Conservation (phyloP, 2,329 filamentous ascomycete species). For the Exophiala oligosperma region DNA sequence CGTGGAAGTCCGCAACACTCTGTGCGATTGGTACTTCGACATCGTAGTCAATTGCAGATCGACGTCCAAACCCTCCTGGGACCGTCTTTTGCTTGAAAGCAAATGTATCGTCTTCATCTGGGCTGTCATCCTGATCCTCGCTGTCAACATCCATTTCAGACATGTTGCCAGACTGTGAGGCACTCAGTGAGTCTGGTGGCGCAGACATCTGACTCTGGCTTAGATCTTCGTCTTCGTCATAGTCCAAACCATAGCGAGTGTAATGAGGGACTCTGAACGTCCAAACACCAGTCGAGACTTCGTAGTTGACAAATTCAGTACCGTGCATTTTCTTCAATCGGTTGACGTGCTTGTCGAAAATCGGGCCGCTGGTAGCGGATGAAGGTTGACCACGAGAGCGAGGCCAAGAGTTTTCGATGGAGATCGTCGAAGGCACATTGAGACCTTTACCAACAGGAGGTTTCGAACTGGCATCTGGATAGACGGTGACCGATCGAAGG, state of each 20-base stretch:
- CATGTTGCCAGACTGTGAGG: constrained; percentile 10
- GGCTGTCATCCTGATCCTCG: constrained; percentile 29
- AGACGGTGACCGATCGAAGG: constrained; percentile 82
- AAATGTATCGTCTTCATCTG: constrained; percentile 56
- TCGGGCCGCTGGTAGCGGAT: constrained; percentile 61
- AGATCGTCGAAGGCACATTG: constrained; percentile 85
- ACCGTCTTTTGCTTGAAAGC: constrained; percentile 59
- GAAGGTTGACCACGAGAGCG: constrained; percentile 63
- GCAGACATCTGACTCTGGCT: constrained; percentile 52
- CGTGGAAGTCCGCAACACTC: constrained; percentile 77
- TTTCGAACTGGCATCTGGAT: constrained; percentile 73
- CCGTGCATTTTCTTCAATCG: constrained; percentile 75
- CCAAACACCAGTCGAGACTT: constrained; percentile 80
- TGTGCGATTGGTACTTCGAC: constrained; percentile 66
- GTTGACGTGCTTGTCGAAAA: constrained; percentile 77
- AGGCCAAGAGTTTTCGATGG: constrained; percentile 91
- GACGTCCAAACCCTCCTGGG: constrained; percentile 78
- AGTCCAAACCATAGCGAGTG: constrained; percentile 89
- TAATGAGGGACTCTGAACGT: constrained; percentile 93
- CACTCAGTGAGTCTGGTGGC: constrained; percentile 47
- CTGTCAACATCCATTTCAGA: constrained; percentile 31
- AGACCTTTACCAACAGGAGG: constrained; percentile 82
- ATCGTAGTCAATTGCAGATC: constrained; percentile 57
- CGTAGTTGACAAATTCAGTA: constrained; percentile 80
- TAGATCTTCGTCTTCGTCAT: constrained; percentile 67